phyloP scores from a whole-genome alignment of 1,284 basidiomycete species.

The Ganoderma multipileum region DNA sequence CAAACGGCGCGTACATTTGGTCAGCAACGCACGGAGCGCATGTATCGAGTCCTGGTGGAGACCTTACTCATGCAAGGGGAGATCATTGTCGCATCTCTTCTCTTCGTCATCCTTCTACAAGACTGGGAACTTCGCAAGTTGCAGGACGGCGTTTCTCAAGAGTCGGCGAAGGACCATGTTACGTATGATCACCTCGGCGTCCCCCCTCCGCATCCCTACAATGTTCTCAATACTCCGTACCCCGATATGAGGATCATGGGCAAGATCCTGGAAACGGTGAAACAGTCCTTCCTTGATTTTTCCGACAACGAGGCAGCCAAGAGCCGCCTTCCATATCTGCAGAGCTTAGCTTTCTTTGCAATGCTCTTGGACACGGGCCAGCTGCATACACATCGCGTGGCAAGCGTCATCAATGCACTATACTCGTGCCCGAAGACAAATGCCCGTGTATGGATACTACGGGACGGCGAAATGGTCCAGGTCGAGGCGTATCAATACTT shows the following conservation, averaged over 20 bases:
- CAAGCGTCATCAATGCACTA: conserved; percentile 54
- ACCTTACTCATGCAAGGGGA: conserved; percentile 78
- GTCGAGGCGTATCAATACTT: conserved; percentile 63
- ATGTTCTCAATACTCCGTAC: conserved; percentile 21
- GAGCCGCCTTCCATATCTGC: conserved; percentile 44
- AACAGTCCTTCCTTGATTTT: conserved; percentile 14
- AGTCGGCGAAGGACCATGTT: conserved; percentile 10
- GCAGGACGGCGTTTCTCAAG: conserved; percentile 6
- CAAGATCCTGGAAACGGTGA: conserved; percentile 29
- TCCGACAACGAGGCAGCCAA: conserved; percentile 23
- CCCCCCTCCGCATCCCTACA: conserved; percentile 5
- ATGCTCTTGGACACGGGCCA: conserved; percentile 55
- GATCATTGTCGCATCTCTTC: conserved; percentile 71
- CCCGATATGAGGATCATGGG: conserved; percentile 23
- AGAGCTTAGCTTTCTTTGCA: conserved; percentile 67
- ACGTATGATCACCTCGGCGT: conserved; percentile 15
- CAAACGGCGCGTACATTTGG: conserved; percentile 59
- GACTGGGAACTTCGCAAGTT: conserved; percentile 58
- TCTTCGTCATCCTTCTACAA: conserved; percentile 70
- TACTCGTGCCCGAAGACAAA: conserved; percentile 56
- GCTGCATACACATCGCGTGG: conserved; percentile 52
- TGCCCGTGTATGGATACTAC: conserved; percentile 51
- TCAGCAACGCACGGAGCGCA: conserved; percentile 58
- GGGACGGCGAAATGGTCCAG: conserved; percentile 37
- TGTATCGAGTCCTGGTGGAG: conserved; percentile 66